Base-by-base conservation (phyloP, 2,329 filamentous ascomycete species). In the Epichloe glyceriae region DNA sequence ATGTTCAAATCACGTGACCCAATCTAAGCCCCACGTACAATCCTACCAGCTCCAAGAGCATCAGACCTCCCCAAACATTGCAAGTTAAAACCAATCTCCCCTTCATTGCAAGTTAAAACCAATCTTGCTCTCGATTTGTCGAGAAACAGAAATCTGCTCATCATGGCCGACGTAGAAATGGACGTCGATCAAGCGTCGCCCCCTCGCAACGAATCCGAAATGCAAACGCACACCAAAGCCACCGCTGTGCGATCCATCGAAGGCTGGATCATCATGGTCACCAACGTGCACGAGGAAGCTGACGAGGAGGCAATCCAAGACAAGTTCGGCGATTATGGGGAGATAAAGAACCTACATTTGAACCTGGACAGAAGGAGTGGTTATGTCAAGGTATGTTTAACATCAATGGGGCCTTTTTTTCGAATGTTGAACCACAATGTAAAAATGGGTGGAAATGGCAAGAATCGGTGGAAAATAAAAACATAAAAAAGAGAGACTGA, bases 211-310 rank as follows among this genome's bases (percentile, higher is more conserved):
- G 72, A 78, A 55, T 71, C 73, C 60, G 80, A 85, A 62, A 85
- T 88, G 75, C 80, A 81, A 61, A 90, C 86, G 6, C 78, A 80
- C 60, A 74, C 77, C 38, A 84, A 85, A 64, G 86, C 86, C 50
- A 88, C 83, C 1, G 87, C 87, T 22, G 87, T 93, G 53, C 86
- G 87, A 60, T 89, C 85, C 50, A 90, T 93, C 62, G 87, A 93
- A 69, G 87, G 88, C 59, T 93, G 88, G 88, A 93, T 93, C 67
- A 75, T 93, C 61, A 82, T 88, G 55, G 86, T 87, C 57, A 90
- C 86, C 49, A 93, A 93, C 62, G 84, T 93, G 35, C 87, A 93
- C 70, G 87, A 93, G 64, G 87, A 93, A 67, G 86, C 87, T 47
- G 85, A 84, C 59, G 87, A 93, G 69, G 87, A 93, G 71, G 83